Conservation (phyloP, 441 rosid species). For the Populus tomentosa region DNA sequence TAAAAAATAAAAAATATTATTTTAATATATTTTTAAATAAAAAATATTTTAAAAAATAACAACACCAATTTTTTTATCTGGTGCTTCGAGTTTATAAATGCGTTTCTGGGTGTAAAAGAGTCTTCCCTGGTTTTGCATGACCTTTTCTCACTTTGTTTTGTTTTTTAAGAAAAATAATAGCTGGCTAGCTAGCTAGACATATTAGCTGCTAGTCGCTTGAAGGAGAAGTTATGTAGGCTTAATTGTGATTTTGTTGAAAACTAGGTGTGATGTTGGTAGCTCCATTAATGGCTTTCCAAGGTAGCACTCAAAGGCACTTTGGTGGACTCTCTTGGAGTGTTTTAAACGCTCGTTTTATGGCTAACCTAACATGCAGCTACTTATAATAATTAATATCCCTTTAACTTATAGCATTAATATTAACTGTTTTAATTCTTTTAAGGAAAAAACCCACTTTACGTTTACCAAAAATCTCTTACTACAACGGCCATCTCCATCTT, state of each 20-base stretch:
- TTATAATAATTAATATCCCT: too few species aligned
- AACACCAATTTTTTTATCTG: too few species aligned
- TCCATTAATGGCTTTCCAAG: not conserved
- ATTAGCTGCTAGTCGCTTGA: not conserved
- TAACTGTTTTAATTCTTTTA: not conserved
- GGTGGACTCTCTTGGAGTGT: conserved; percentile 40
- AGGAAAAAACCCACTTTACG: not conserved
- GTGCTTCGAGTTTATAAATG: too few species aligned
- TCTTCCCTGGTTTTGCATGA: too few species aligned
- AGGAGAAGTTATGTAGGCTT: not conserved
- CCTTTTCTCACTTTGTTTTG: too few species aligned
- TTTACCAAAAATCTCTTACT: not conserved
- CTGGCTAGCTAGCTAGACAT: not conserved
- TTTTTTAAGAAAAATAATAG: not conserved
- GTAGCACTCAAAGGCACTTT: conserved; percentile 7
- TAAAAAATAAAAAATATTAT: too few species aligned
- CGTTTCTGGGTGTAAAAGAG: too few species aligned
- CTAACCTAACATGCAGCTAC: conserved; percentile 11
- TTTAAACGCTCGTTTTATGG: conserved; percentile 30
- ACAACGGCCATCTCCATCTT: too few species aligned
- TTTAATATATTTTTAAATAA: too few species aligned
- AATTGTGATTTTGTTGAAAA: not conserved
- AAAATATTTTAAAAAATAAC: too few species aligned
- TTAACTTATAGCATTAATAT: too few species aligned
- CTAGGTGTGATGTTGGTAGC: not conserved